These are phyloP conservation scores for Dioscorea zingiberensis DNA, from an alignment of 106 monocot genomes.

Conservation along the genomic window DNA sequence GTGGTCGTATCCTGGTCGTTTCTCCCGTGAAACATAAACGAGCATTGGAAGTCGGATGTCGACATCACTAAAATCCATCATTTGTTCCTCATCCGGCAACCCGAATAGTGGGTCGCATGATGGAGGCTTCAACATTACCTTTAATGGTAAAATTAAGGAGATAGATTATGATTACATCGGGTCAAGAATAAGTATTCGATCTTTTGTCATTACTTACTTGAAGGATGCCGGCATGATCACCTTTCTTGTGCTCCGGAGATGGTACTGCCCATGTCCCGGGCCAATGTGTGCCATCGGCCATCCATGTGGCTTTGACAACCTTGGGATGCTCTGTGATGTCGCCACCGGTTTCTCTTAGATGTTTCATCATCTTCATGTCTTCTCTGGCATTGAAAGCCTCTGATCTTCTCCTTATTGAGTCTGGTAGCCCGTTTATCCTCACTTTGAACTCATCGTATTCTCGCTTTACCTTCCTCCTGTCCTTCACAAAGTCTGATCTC, in stretches of 20 bases:
- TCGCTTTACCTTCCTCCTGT: slow-evolving; percentile 74
- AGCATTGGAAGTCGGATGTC: slow-evolving; percentile 77
- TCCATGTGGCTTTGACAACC: slow-evolving; percentile 76
- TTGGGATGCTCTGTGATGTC: slow-evolving; percentile 34
- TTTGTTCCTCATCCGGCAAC: slow-evolving; percentile 43
- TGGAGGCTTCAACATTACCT: slow-evolving; percentile 81
- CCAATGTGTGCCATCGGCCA: slow-evolving; percentile 92
- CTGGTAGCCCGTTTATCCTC: slow-evolving; percentile 76
- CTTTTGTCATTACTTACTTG: slow-evolving; percentile 31
- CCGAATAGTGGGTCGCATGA: slow-evolving; percentile 40
- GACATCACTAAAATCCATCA: slow-evolving; percentile 62
- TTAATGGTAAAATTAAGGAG: background rate
- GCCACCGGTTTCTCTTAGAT: slow-evolving; percentile 43
- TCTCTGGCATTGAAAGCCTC: slow-evolving; percentile 65
- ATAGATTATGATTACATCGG: background rate
- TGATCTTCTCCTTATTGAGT: slow-evolving; percentile 53
- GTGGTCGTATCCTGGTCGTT: slow-evolving; percentile 74
- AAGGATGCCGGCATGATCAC: slow-evolving; percentile 80
- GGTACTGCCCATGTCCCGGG: slow-evolving; percentile 59
- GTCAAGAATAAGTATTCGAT: too few species aligned
- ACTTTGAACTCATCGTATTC: slow-evolving; percentile 96
- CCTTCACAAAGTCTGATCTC: slow-evolving; percentile 81
- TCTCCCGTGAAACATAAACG: slow-evolving; percentile 82
- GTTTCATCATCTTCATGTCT: slow-evolving; percentile 68
- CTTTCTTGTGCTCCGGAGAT: slow-evolving; percentile 51